These are phyloP conservation scores for Alnus glutinosa DNA, from an alignment of 306 rosid genomes.

Conservation along the genomic window DNA sequence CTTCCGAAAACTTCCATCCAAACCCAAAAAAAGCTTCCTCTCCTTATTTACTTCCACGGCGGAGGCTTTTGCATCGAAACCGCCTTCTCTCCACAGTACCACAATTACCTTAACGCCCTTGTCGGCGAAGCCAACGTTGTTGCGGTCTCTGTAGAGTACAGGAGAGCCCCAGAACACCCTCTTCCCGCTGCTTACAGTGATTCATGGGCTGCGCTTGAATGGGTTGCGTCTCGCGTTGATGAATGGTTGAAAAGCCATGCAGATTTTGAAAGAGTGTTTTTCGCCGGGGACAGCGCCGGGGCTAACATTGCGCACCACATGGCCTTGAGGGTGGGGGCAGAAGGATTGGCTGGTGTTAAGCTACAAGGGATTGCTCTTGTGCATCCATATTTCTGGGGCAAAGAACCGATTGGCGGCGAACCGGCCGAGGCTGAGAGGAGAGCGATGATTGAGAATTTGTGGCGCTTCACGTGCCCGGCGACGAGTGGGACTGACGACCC, in stretches of 20 bases:
- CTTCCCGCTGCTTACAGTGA: conserved; percentile 58
- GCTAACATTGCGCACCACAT: conserved; percentile 56
- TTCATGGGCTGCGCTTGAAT: conserved; percentile 56
- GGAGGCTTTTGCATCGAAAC: conserved; percentile 68
- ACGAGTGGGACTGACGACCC: conserved; percentile 59
- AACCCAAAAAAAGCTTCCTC: conserved; percentile 53
- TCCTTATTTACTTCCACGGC: conserved; percentile 67
- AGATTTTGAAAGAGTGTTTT: conserved; percentile 45
- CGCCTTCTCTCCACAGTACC: conserved; percentile 55
- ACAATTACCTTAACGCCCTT: conserved; percentile 38
- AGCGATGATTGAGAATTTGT: conserved; percentile 25
- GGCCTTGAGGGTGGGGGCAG: conserved; percentile 49
- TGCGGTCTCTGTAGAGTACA: conserved; percentile 66
- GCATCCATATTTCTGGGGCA: conserved; percentile 73
- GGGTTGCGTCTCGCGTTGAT: conserved; percentile 54
- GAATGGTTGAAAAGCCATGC: conserved; percentile 56
- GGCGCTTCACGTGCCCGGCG: conserved; percentile 49
- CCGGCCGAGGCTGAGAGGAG: not conserved
- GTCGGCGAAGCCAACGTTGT: conserved; percentile 39
- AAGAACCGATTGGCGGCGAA: conserved; percentile 46
- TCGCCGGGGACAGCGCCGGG: conserved; percentile 79
- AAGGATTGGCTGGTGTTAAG: conserved; percentile 39
- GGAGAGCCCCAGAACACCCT: conserved; percentile 74
- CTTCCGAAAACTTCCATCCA: conserved; percentile 37
- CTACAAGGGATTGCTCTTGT: conserved; percentile 46